Evolutionary conservation across 257 asterid species (phyloP), one percentile per base, ranked within the genome.

Genomic region (Petunia secreta): DNA sequence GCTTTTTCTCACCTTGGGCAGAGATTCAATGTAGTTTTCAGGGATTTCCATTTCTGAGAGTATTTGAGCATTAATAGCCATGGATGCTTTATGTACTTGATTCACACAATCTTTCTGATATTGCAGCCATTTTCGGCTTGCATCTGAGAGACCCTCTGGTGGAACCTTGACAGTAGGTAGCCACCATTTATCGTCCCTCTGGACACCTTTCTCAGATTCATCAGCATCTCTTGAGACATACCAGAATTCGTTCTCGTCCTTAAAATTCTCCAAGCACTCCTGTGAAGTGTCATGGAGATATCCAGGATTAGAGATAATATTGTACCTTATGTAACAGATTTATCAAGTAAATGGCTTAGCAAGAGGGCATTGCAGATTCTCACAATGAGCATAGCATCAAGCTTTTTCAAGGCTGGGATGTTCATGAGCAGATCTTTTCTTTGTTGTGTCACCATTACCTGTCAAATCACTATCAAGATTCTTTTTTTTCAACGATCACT

Each of bases 41-140:
- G 97, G 98, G 76, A 92, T 89, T 83, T 91, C 97, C 97, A 94
- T 94, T 76, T 94, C 98, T 40, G 96, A 63, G 10, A 94, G 88
- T 58, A 89, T 81, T 79, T 94, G 97, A 84, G 98, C 95, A 76
- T 94, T 94, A 58, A 91, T 94, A 6, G 93, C 97, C 97, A 94
- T 90, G 71, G 98, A 89, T 73, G 97, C 97, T 85, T 93, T 94
- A 53, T 89, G 79, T 1, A 94, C 97, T 88, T 94, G 98, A 75
- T 84, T 89, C 5, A 94, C 97, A 4, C 92, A 83, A 75, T 94
- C 97, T 88, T 88, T 91, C 44, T 92, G 97, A 83, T 83, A 81
- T 37, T 86, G 97, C 81, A 94, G 81, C 59, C 85, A 89, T 43
- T 87, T 87, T 14, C 91, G 63, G 1, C 94, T 79, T 44, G 82